Evolutionary conservation across 768 basidiomycete genomes (phyloP), one percentile per base, ranked within the genome.

Genomic region (Xanthoconium purpureum): DNA sequence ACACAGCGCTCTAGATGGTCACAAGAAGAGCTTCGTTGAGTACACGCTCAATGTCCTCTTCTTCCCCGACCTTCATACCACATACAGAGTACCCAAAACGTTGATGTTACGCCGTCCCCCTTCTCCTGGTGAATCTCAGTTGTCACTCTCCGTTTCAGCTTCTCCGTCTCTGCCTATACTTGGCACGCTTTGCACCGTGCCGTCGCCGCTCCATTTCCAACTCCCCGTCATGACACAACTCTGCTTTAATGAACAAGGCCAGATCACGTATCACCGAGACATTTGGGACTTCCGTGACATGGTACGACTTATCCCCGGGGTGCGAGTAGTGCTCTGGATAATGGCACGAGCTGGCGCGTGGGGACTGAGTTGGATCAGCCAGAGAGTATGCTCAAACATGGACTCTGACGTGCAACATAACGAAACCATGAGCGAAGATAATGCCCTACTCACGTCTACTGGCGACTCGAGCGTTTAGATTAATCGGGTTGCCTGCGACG

Each of bases 221-320:
- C 79, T 93, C 6, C 87, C 80, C 46, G 80, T 91, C 47, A 78
- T 88, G 54, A 88, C 89, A 5, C 81, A 84, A 30, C 78, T 92
- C 36, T 79, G 81, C 33, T 90, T 93, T 71, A 91, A 91, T 71
- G 90, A 91, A 62, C 85, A 85, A 65, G 88, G 87, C n/a, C 81
- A 80, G 56, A 85, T 93, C 58, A 86, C 88, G 5, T 81, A 84
- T 63, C 91, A 94, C 67, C 80, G 88, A 30, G 91, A 92, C 65
- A 77, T 88, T 38, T 91, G 88, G 88, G 89, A 92, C 62, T 76
- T 89, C 42, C 83, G 85, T 67, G 91, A 93, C 66, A 75, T 92
- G 55, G 75, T 90, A 64, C 84, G 84, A 37, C 79, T 91, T 39
- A 67, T 90, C 10, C 89, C 89, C 5, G 88, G 89, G 5, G 78